Evolutionary conservation across 306 rosid genomes (phyloP), one percentile per base, ranked within the genome.

Genomic region (Prunus kanzakura): DNA sequence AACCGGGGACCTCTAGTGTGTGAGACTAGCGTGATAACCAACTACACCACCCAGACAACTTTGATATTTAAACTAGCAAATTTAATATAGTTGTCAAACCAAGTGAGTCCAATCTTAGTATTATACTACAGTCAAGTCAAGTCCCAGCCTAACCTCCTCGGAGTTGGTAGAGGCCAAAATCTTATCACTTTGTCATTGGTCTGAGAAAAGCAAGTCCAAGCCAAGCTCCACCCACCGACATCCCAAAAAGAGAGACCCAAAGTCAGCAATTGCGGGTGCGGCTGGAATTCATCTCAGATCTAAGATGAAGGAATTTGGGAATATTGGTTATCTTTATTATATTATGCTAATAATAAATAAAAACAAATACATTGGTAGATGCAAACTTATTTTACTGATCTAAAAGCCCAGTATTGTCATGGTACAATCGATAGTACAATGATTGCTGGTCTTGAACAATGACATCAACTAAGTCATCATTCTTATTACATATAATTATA

Each of bases 11-110:
- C 64, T 58, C 64, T 58, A 58, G 64, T 58, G 64, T 58, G 64
- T 58, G 64, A 58, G 64, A 58, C 64, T 58, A 58, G 64, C 64
- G 64, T 58, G 35, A 58, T 58, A 58, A 58, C 64, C 64, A 9
- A 58, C 64, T 58, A 23, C 64, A 58, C 64, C 64, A 23, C 64
- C 64, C 64, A 58, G 35, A 58, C 64, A 0, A 15, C 2, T 0
- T 23, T 4, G 35, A 35, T 35, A 35, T 0, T 4, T 4, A n/a
- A 0, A 3, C 11, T 55, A 19, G 10, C 5, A n/a, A 0, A 55
- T n/a, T 8, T n/a, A 55, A n/a, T n/a, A 51, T 51, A 5, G 41
- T 35, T 0, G 1, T 35, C 7, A 35, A 35, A 35, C 41, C 41
- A 35, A 35, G 41, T 35, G 41, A 35, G 41, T 35, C 41, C 41